Evolutionary conservation across 305 asterid species (phyloP), one percentile per base, ranked within the genome.

Genomic region (Plantago lanceolata): DNA sequence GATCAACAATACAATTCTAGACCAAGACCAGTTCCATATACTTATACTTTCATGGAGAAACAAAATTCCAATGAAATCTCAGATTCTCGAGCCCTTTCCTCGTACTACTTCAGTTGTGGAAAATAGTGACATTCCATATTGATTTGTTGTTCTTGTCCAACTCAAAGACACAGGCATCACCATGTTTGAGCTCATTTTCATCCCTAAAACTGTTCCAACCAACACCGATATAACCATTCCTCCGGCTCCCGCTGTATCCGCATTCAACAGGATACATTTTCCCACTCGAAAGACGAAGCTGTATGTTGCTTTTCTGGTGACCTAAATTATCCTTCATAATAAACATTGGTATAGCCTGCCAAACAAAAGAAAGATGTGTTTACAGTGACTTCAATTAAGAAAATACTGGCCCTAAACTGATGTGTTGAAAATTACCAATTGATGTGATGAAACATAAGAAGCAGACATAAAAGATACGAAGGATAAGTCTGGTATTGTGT

Each of bases 141-240:
- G 1, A 6, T 21, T 19, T 50, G 15, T 40, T 12, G 45, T 1
- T 40, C 56, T 50, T 19, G 13, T 17, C 14, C 56, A 50, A 19
- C 19, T 50, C 56, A 19, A 50, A 50, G 56, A 50, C 56, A 8
- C 56, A 50, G 3, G 24, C 56, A 50, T 50, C 56, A 17, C 56
- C 56, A 17, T 18, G 15, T 50, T 21, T 18, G 5, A 50, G 56
- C 20, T 19, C 24, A 18, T 50, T 50, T 17, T 19, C 28, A 2
- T 50, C 21, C 20, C 56, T 40, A 18, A 50, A 50, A 6, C 0
- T 50, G 3, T 6, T 20, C 59, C 61, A 56, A 24, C 61, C 61
- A 8, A 0, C 1, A 8, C 0, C 11, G 3, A 40, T 8, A 40
- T 40, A 11, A 8, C 19, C n/a, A 2, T 31, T 35, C 5, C n/a